These are phyloP conservation scores for Alnus rubra DNA, from an alignment of 306 rosid genomes.

Conservation along the genomic window DNA sequence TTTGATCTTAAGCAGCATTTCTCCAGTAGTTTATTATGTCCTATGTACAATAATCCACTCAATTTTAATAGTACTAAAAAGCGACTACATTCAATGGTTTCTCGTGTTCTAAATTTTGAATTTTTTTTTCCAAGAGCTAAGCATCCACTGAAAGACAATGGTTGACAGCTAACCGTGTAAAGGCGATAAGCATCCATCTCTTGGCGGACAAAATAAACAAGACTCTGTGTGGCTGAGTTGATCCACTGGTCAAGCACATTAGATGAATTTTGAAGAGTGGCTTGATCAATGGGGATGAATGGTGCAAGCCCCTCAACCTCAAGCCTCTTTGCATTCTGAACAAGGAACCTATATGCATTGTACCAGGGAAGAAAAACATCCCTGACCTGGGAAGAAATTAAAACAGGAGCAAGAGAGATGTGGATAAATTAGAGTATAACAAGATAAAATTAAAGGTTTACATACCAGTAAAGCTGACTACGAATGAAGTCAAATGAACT, in stretches of 20 bases:
- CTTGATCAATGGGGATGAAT: conserved; percentile 66
- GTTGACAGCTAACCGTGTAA: conserved; percentile 63
- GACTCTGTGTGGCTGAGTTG: conserved; percentile 93
- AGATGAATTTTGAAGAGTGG: conserved; percentile 67
- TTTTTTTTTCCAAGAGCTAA: neutral
- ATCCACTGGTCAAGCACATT: conserved; percentile 99
- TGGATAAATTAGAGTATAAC: neutral
- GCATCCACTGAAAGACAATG: conserved; percentile 1
- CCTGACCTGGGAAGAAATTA: conserved; percentile 58
- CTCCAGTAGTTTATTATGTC: neutral
- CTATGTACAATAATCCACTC: neutral
- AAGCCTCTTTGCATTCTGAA: conserved; percentile 90
- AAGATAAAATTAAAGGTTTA: neutral
- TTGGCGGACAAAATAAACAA: conserved; percentile 81
- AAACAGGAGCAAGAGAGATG: neutral
- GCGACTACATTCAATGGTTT: neutral
- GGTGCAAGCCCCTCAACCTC: conserved; percentile 79
- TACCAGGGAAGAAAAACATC: conserved; percentile 99
- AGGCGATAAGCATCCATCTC: conserved; percentile 94
- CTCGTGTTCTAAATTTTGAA: neutral
- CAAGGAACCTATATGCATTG: conserved; percentile 94
- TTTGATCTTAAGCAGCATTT: neutral
- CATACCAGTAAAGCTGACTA: neutral
- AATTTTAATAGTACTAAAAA: neutral
- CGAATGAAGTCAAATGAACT: neutral